Evolutionary conservation across 768 basidiomycete species (phyloP).

Genomic region (Russula lepida): DNA sequence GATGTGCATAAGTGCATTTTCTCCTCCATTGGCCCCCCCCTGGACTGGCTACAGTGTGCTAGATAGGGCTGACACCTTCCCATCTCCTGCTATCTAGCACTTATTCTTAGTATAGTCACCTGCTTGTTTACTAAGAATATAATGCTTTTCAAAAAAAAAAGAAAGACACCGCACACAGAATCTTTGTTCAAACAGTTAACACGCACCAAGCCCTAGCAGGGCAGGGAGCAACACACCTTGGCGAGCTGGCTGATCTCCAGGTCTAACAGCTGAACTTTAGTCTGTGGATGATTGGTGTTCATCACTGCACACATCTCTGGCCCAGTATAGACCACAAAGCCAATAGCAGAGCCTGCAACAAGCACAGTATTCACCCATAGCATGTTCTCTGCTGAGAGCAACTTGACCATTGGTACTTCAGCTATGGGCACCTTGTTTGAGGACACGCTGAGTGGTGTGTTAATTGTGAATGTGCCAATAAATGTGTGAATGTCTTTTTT

Average conservation of each 20-base stretch:
- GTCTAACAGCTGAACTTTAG: constrained; percentile 88
- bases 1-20: too few relatives aligned
- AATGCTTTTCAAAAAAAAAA: too few relatives aligned
- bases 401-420: constrained; percentile 49
- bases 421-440: constrained; percentile 33
- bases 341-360: constrained; percentile 88
- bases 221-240: constrained; percentile 49
- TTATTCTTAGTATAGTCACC: too few relatives aligned
- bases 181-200: constrained; percentile 40
- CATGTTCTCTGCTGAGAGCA: constrained; percentile 91
- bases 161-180: constrained; percentile 93
- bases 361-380: constrained; percentile 98
- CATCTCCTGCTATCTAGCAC: too few relatives aligned
- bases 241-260: constrained; percentile 92
- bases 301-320: constrained; percentile 93
- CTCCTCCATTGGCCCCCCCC: too few relatives aligned
- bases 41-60: too few relatives aligned
- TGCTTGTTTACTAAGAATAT: too few relatives aligned
- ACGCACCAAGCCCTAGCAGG: not conserved
- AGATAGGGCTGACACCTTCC: too few relatives aligned
- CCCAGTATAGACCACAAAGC: constrained; percentile 92
- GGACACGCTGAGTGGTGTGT: constrained; percentile 35
- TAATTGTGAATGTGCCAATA: constrained; percentile 82
- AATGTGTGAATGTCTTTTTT: constrained; percentile 96
- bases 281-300: constrained; percentile 96